A percentile compares a stretch with the other conserved stretches of the same genome.
These are phyloP conservation scores for Chaetomium fimeti DNA, from an alignment of 495 filamentous ascomycete genomes.

Conservation along the genomic window DNA sequence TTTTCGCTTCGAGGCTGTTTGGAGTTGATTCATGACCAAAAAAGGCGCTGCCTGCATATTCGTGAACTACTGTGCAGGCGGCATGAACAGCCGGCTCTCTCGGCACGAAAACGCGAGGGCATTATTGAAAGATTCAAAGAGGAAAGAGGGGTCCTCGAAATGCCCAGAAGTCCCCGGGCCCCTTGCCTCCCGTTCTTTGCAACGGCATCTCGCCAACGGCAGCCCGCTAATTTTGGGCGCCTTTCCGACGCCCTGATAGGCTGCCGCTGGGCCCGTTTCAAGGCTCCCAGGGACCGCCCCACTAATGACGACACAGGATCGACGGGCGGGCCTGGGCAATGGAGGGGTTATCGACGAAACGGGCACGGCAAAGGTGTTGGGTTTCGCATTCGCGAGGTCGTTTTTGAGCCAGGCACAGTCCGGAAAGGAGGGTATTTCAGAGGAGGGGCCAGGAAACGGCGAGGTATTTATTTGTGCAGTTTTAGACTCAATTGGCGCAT, in stretches of 20 bases:
- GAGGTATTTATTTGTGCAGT: neutral
- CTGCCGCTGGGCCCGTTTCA: constrained; percentile 7
- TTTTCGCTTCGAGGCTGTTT: no score
- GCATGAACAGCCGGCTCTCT: neutral
- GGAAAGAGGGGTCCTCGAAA: neutral
- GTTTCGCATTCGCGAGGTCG: constrained; percentile 7
- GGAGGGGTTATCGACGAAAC: constrained; percentile 7
- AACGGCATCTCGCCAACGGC: neutral
- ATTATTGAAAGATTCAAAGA: no score
- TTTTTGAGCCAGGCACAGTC: constrained; percentile 5
- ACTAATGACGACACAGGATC: constrained; percentile 20
- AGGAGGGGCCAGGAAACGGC: neutral
- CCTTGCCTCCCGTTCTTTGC: neutral
- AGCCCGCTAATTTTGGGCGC: constrained; percentile 6
- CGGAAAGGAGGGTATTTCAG: neutral
- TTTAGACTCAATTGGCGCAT: neutral
- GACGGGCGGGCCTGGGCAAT: constrained; percentile 15
- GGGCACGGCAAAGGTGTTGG: constrained; percentile 8
- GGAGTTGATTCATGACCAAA: no score
- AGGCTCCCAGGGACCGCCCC: constrained; percentile 15
- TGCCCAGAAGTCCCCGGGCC: neutral
- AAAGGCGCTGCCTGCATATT: neutral
- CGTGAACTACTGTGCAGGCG: neutral
- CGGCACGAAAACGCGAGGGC: neutral
- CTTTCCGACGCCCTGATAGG: constrained; percentile 2